Evolutionary conservation across 805 yeast species (phyloP).

Genomic region (Cyberlindnera americana): DNA sequence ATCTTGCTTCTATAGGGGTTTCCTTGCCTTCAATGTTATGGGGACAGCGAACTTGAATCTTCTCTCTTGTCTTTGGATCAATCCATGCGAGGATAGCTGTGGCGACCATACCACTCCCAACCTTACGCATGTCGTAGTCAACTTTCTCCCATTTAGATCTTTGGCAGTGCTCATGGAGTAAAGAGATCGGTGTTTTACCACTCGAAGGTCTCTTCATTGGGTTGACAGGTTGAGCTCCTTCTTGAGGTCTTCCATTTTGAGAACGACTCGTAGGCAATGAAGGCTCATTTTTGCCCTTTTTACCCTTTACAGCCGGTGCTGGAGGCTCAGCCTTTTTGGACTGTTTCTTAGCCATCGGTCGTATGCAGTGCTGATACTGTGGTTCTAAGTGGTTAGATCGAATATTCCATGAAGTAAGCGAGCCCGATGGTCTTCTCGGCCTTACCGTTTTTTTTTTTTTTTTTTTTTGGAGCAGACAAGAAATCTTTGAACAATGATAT

Average conservation of each 20-base stretch:
- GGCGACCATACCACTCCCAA: constrained; percentile 58
- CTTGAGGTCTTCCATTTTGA: constrained; percentile 4
- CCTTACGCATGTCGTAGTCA: constrained; percentile 63
- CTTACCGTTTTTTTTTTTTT: too few species aligned
- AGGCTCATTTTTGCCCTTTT: constrained; percentile 12
- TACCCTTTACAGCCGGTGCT: constrained; percentile 11
- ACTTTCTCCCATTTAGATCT: constrained; percentile 88
- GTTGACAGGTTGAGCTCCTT: constrained; percentile 8
- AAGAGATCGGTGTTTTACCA: constrained; percentile 86
- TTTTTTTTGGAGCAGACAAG: too few species aligned
- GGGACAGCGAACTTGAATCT: constrained; percentile 50
- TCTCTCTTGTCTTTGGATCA: constrained; percentile 78
- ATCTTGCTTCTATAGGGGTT: constrained; percentile 86
- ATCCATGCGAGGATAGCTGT: constrained; percentile 62
- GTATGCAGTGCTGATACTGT: too few species aligned
- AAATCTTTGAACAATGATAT: too few species aligned
- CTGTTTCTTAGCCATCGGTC: constrained; percentile 17
- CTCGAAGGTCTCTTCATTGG: constrained; percentile 26
- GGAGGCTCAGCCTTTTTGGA: constrained; percentile 11
- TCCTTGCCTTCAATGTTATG: constrained; percentile 60
- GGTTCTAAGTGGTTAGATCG: too few species aligned
- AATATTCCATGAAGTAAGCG: too few species aligned
- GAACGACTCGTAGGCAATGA: constrained; percentile 4
- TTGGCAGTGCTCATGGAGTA: constrained; percentile 84
- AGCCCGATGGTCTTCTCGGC: too few species aligned